These are phyloP conservation scores for Penicillium atrosanguineum DNA, from an alignment of 495 filamentous ascomycete species.

Conservation along the genomic window DNA sequence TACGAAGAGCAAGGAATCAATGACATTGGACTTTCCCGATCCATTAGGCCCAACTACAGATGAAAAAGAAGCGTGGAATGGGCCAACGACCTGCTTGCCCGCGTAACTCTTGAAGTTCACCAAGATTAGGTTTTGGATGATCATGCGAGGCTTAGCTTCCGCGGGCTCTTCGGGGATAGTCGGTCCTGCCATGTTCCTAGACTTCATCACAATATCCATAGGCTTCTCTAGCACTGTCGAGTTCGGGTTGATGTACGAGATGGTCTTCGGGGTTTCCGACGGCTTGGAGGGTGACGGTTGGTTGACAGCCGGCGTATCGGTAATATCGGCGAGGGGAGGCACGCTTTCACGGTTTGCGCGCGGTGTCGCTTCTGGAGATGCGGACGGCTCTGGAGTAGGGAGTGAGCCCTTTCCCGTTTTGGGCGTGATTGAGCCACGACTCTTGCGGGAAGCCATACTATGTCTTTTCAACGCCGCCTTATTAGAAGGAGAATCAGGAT, in stretches of 20 bases:
- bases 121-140: slow-evolving; percentile 85
- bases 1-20: slow-evolving; percentile 95
- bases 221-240: slow-evolving; percentile 78
- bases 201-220: slow-evolving; percentile 92
- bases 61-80: slow-evolving; percentile 97
- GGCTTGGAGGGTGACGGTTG: slow-evolving; percentile 44
- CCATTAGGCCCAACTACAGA: slow-evolving; percentile 98
- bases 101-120: slow-evolving; percentile 99
- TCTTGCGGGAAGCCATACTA: slow-evolving; percentile 60
- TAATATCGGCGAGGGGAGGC: slow-evolving; percentile 74
- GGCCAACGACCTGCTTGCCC: slow-evolving; percentile 89
- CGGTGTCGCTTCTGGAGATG: slow-evolving; percentile 51
- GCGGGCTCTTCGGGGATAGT: slow-evolving; percentile 63
- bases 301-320: slow-evolving; percentile 61
- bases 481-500: slow-evolving; percentile 63
- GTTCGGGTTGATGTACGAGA: slow-evolving; percentile 69
- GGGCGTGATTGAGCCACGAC: slow-evolving; percentile 46
- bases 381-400: slow-evolving; percentile 58
- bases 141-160: slow-evolving; percentile 77
- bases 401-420: slow-evolving; percentile 47
- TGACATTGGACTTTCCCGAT: slow-evolving; percentile 98
- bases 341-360: slow-evolving; percentile 51
- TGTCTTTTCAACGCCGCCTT: slow-evolving; percentile 62
- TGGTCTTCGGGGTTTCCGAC: slow-evolving; percentile 38
- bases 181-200: slow-evolving; percentile 66